Conservation (phyloP, 2,329 filamentous ascomycete genomes). For the Colletotrichum sp. region DNA sequence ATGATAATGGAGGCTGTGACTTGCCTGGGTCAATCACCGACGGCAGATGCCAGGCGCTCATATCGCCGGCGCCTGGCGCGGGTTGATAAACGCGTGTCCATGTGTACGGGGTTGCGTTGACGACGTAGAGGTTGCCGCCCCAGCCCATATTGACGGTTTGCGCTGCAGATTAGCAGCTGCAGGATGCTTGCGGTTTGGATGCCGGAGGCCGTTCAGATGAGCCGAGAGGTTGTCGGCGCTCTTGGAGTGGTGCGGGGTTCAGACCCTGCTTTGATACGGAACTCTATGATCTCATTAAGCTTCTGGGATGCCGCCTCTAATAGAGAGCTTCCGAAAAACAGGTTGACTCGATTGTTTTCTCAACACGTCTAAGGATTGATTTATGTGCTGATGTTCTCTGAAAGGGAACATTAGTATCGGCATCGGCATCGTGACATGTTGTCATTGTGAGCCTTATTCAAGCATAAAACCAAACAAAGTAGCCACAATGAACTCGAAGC, state of each 20-base stretch:
- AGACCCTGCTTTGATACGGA: background rate
- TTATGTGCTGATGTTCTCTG: accelerated
- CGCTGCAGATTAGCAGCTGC: background rate
- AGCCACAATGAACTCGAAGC: background rate
- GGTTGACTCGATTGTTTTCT: accelerated
- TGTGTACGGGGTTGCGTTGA: background rate
- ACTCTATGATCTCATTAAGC: background rate
- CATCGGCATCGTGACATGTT: accelerated
- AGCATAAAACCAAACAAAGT: background rate
- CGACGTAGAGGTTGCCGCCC: background rate
- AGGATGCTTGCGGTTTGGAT: background rate
- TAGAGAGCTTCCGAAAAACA: background rate
- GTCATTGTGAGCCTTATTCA: background rate
- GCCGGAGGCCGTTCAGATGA: background rate
- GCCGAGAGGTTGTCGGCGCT: background rate
- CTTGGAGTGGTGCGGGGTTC: background rate
- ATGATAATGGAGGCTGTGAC: background rate
- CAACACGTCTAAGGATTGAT: accelerated
- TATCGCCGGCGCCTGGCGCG: background rate
- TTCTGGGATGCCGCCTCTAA: background rate
- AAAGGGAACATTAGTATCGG: accelerated
- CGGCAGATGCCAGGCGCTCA: background rate
- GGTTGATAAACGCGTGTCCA: background rate
- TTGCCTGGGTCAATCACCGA: background rate
- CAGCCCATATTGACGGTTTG: background rate